Base-by-base conservation (phyloP, 169 alveolate genomes). In the Cryptosporidium viatorum region DNA sequence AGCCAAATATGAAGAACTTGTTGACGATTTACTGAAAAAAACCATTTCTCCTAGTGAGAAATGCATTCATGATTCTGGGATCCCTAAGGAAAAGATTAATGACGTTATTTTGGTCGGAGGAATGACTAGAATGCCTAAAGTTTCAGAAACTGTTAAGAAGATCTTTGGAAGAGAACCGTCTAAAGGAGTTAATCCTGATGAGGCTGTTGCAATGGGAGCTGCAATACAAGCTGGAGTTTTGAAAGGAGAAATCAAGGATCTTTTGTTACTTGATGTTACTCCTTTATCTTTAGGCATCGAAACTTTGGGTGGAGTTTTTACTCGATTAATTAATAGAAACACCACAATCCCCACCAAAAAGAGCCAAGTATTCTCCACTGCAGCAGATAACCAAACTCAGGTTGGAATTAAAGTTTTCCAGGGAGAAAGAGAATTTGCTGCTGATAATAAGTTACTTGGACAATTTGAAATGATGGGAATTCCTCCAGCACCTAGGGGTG, bases 201-300 rank as follows among this genome's bases (percentile, higher is more conserved):
- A 99, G 92, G 99, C 99, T 50, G 99, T 99, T 58, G 99, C 99
- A 39, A 93, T 96, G 96, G 99, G 99, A 41, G 99, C 99, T 50
- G 99, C 99, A 33, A 97, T 99, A 84, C 98, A 98, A 95, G 99
- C 99, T 9, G 99, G 99, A 43, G 99, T 97, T 10, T 94, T 97
- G 71, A 97, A 97, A 93, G 99, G 99, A 69, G 98, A 97, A 62
- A 97, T 99, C 86, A 97, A 98, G 94, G 99, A 98, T 84, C 94
- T 98, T 60, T 94, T 98, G 35, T 94, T 98, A 52, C 95, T 98
- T 91, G 99, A 98, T 91, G 99, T 98, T 59, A 95, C 97, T 52
- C 99, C 99, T 12, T 94, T 97, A 39, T 96, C 98, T 48, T 93
- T 96, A 41, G 99, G 99, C 71, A 97, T 98, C 45, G 99, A 98